Base-by-base conservation (phyloP, 495 filamentous ascomycete species). In the Penicillium herquei region DNA sequence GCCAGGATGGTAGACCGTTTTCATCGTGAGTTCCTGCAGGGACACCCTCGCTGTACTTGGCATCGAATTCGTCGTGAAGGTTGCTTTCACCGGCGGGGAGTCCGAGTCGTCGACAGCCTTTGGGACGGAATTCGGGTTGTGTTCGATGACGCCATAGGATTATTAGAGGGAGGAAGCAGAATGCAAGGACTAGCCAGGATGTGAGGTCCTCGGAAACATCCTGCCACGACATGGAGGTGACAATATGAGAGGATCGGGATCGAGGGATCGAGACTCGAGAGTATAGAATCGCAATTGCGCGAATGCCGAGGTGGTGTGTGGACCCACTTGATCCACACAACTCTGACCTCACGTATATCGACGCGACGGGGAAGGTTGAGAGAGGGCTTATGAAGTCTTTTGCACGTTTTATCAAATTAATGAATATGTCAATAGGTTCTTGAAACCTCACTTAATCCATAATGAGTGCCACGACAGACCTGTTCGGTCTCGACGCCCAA, bases 1-100 rank as follows among this genome's bases (percentile, higher is more conserved):
- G 79, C 80, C 81, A 87, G 50, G 67, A 52, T 4, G 71, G 68
- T 1, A 42, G 47, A 6, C 63, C 65, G 10, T 58, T 52, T 9
- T 64, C 52, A 9, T 55, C 49, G 5, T 62, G 45, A 9, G 47
- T 46, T 1, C 12, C 12, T 9, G 51, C 34, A 6, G 69, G 57
- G 4, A 65, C 43, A 7, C 64, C 68, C 0, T 66, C 32, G 57
- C 43, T 67, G 59, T 75, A 74, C 55, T 68, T 66, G 0, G 57
- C 49, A 39, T 75, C 63, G 46, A 61, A 75, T 62, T 75, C 74
- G 61, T 77, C 72, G 44, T 61, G 47, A 1, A 77, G 54, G 45
- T 77, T 74, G 64, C 62, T 70, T 39, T 68, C 48, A 0, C 52
- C 50, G 30, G 47, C 49, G 5, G 66, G n/a, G 14, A 74, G 59